Base-by-base conservation (phyloP, 1,284 basidiomycete genomes). In the Prillingera fragicola region DNA sequence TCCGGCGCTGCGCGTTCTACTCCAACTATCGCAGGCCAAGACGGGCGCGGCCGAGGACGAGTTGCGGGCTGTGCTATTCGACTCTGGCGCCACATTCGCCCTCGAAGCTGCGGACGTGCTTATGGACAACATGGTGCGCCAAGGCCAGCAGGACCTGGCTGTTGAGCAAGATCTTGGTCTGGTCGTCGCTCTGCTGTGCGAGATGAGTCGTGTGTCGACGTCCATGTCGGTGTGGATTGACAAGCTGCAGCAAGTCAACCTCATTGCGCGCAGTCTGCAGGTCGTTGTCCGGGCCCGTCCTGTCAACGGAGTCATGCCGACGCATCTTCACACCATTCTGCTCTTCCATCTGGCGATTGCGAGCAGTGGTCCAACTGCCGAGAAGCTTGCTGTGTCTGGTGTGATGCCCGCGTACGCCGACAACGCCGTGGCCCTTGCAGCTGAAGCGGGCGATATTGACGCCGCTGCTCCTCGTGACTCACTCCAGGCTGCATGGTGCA, bases 261-360 rank as follows among this genome's bases (percentile, higher is more conserved):
- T 92, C 15, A 80, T 94, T 55, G 78, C 80, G 31, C 74, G 79
- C 2, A 86, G 84, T 55, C 74, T 95, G 25, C 82, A 89, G 43
- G 76, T 94, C 0, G 78, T 87, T 55, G 77, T 77, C 22, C 77
- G 80, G 42, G 78, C 80, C 4, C 47, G 54, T 8, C 47, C 63
- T 5, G 41, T 45, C 31, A 27, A 53, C 21, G 50, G 57, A n/a
- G 55, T 43, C 35, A 55, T 58, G 26, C 64, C 45, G 13, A 83
- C 21, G 67, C 87, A 24, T 85, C 85, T 69, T 76, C 82, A 7
- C 78, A 82, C 8, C 80, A 87, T 95, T 45, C 78, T 95, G 41
- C 74, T 83, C 10, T 84, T 96, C 71, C 86, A 95, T 60, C 83
- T 90, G 72, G 79, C 87, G 0, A 73, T 96, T n/a, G 86, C 87